Evolutionary conservation across 2,329 filamentous ascomycete genomes (phyloP), one percentile per base, ranked within the genome.

Genomic region (Aspergillus chevalieri): DNA sequence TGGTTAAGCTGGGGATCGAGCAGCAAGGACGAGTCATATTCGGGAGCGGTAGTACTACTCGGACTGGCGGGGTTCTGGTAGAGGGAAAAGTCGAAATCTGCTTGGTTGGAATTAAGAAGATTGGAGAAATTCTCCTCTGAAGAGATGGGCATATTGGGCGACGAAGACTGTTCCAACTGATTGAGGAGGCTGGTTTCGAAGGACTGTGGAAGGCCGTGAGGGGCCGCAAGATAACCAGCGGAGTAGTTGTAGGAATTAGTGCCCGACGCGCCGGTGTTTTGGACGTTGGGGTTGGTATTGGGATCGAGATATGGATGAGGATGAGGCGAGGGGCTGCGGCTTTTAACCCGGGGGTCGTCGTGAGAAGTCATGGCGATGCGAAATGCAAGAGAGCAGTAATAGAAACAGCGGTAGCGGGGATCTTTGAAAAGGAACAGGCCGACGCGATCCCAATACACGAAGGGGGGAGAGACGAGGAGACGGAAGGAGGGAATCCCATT

Each of bases 251-350:
- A 70, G 48, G 66, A 57, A 47, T 73, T 62, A 49, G 63, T 56
- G 50, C 64, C 56, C 44, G 53, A 54, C 36, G 60, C 60, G 21
- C 56, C 54, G 15, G 58, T 47, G 44, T 60, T 60, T 30, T 61
- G 57, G 44, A 60, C 60, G 49, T 58, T 60, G 55, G 67, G 70
- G 46, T 69, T 56, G 48, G 64, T 57, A 50, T 64, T 60, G 30
- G 59, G 57, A 48, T 69, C 62, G 30, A 69, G 64, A 59, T 68
- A 72, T 34, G 70, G 69, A 46, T 71, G 69, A 44, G 61, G 65
- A 57, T 70, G 71, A 42, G 65, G 60, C 44, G 71, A 72, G 48
- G 67, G 69, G 63, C 72, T 74, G 54, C 67, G 70, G 61, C 60
- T 65, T 52, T 68, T 65, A 59, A 66, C 60, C 38, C 61, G 64